phyloP scores from a whole-genome alignment of 2,329 filamentous ascomycete species.

The Alternaria hordeiaustralica region DNA sequence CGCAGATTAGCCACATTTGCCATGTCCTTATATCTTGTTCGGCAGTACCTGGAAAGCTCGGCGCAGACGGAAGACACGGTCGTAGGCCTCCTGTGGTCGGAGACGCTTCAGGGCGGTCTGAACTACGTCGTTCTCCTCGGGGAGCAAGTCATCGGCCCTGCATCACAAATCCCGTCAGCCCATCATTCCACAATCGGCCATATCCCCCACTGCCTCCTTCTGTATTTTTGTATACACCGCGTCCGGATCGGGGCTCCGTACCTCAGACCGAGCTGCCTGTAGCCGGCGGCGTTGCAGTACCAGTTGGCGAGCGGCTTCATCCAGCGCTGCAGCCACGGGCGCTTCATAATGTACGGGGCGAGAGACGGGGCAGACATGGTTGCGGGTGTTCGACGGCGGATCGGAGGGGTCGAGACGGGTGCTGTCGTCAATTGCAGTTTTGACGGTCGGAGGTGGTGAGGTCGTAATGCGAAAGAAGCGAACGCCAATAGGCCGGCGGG shows the following conservation, averaged over 20 bases:
- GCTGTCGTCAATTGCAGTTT: slow-evolving; percentile 36
- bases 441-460: slow-evolving; percentile 25
- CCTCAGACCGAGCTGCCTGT: slow-evolving; percentile 91
- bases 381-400: slow-evolving; percentile 30
- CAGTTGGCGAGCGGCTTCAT: slow-evolving; percentile 83
- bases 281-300: slow-evolving; percentile 89
- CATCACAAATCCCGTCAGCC: slow-evolving; percentile 39
- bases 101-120: slow-evolving; percentile 91
- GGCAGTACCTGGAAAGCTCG: slow-evolving; percentile 82
- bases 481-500: slow-evolving; percentile 27
- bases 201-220: not conserved
- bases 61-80: slow-evolving; percentile 96
- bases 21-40: not conserved
- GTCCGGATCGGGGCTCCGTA: slow-evolving; percentile 55
- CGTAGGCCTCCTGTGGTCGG: slow-evolving; percentile 87
- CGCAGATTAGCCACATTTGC: slow-evolving; percentile 23
- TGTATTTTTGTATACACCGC: not conserved
- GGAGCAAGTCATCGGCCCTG: slow-evolving; percentile 93
- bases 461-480: slow-evolving; percentile 28
- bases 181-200: slow-evolving; percentile 22
- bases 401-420: slow-evolving; percentile 29
- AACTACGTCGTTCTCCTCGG: slow-evolving; percentile 88
- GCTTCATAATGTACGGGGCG: slow-evolving; percentile 78
- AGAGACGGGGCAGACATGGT: slow-evolving; percentile 75
- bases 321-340: slow-evolving; percentile 83